Conservation (phyloP, 306 rosid genomes). For the Arachis hypogaea region DNA sequence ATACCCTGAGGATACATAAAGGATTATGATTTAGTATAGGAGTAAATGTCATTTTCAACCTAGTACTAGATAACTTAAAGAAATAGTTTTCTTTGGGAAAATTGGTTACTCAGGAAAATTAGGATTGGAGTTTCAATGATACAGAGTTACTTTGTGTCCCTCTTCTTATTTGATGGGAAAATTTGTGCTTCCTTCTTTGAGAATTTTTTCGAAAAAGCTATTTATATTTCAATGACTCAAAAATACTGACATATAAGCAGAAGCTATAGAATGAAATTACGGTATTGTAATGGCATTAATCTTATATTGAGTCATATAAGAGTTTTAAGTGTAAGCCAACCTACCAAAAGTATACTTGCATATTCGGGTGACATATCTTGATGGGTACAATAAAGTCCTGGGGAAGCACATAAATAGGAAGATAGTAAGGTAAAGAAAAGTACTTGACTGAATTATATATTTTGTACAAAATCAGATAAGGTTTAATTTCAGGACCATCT, state of each 20-base stretch:
- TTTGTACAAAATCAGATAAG: background rate
- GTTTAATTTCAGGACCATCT: slow-evolving; percentile 26
- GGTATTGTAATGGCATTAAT: background rate
- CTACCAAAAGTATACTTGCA: slow-evolving; percentile 91
- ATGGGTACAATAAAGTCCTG: slow-evolving; percentile 98
- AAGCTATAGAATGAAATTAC: slow-evolving; percentile 15
- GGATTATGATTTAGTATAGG: background rate
- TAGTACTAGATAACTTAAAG: slow-evolving; percentile 3
- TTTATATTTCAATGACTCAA: background rate
- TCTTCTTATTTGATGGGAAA: slow-evolving; percentile 11
- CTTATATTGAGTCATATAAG: slow-evolving; percentile 7
- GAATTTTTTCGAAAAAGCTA: background rate
- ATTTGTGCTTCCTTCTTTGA: background rate
- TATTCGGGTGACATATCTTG: slow-evolving; percentile 97
- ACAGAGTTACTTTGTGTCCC: slow-evolving; percentile 1
- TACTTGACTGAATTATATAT: slow-evolving; percentile 17
- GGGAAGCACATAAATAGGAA: slow-evolving; percentile 34
- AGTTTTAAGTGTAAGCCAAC: slow-evolving; percentile 20
- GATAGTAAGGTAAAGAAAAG: slow-evolving; percentile 30
- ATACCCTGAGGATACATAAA: slow-evolving; percentile 65
- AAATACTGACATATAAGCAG: background rate
- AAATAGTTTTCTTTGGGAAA: background rate
- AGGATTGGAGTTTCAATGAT: slow-evolving; percentile 6
- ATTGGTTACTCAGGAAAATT: slow-evolving; percentile 18
- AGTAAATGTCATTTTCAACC: background rate